A percentile compares a stretch with the other conserved stretches of the same genome.
Evolutionary conservation across 1,139 yeast species (phyloP).

Genomic region (Saccharomycopsis crataegensis): DNA sequence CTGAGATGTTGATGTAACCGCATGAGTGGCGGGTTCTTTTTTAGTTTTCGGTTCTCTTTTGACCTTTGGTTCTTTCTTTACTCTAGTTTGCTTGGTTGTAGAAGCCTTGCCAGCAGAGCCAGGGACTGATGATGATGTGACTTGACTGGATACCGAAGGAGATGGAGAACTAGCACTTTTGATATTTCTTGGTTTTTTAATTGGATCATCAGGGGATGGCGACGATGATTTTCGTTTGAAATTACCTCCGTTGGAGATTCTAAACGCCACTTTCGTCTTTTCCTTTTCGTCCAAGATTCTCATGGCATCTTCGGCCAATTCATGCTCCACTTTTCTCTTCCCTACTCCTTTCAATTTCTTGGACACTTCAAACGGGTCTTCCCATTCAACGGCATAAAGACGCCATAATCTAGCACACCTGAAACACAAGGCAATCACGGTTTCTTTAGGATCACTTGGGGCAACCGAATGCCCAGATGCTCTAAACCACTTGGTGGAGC

Average conservation of each 20-base stretch:
- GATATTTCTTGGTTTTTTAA: no score
- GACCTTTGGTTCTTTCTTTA: background rate
- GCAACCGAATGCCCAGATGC: conserved; percentile 56
- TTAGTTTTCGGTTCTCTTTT: no score
- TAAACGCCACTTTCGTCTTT: background rate
- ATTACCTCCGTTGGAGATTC: background rate
- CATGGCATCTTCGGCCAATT: conserved; percentile 60
- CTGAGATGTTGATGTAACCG: no score
- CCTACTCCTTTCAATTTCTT: conserved; percentile 45
- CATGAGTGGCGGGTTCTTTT: no score
- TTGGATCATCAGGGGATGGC: no score
- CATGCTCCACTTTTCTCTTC: conserved; percentile 63
- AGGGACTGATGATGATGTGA: no score
- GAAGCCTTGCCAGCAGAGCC: no score
- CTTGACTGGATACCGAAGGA: no score
- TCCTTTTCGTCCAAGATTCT: conserved; percentile 31
- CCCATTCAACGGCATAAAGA: conserved; percentile 87
- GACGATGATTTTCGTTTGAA: background rate
- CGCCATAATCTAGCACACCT: conserved; percentile 92
- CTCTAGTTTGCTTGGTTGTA: background rate
- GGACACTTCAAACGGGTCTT: conserved; percentile 62
- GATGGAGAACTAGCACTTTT: no score
- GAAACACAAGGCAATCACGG: conserved; percentile 57
- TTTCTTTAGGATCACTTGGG: conserved; percentile 26
- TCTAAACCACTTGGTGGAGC: conserved; percentile 60